phyloP scores from a whole-genome alignment of 176 grass and related monocot genomes.

The Lolium multiflorum region DNA sequence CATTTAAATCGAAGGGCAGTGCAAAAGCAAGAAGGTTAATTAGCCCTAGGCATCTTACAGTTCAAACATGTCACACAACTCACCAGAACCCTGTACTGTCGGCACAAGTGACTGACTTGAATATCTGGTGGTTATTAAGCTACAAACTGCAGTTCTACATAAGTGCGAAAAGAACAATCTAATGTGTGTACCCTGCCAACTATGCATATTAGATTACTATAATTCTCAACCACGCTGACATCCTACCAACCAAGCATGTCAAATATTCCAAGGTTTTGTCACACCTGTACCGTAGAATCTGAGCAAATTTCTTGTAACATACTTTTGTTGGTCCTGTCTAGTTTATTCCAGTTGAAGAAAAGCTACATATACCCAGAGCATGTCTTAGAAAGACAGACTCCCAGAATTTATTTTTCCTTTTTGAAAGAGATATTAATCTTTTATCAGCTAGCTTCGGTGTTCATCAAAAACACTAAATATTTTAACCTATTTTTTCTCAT shows the following conservation, averaged over 20 bases:
- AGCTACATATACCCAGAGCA: neutral
- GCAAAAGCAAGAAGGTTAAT: neutral
- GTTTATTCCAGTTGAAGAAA: constrained; percentile 19
- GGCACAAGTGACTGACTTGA: neutral
- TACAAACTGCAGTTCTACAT: neutral
- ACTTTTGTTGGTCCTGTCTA: constrained; percentile 21
- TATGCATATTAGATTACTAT: constrained; percentile 11
- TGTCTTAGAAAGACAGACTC: neutral
- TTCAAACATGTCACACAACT: neutral
- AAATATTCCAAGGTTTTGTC: constrained; percentile 48
- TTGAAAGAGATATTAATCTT: constrained; percentile 7
- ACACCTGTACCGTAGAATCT: constrained; percentile 57
- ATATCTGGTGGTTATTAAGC: neutral
- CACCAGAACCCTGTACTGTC: constrained; percentile 9
- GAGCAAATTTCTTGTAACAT: constrained; percentile 47
- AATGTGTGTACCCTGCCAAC: constrained; percentile 45
- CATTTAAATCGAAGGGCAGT: neutral
- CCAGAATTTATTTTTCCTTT: neutral
- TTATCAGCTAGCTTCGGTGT: neutral
- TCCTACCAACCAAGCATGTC: constrained; percentile 54
- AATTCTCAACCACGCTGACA: constrained; percentile 38
- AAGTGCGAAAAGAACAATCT: neutral
- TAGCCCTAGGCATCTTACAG: neutral
- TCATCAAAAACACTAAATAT: neutral
- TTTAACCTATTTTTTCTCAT: neutral